These are phyloP conservation scores for Aspergillus sojae DNA, from an alignment of 2,329 filamentous ascomycete genomes.

Conservation along the genomic window DNA sequence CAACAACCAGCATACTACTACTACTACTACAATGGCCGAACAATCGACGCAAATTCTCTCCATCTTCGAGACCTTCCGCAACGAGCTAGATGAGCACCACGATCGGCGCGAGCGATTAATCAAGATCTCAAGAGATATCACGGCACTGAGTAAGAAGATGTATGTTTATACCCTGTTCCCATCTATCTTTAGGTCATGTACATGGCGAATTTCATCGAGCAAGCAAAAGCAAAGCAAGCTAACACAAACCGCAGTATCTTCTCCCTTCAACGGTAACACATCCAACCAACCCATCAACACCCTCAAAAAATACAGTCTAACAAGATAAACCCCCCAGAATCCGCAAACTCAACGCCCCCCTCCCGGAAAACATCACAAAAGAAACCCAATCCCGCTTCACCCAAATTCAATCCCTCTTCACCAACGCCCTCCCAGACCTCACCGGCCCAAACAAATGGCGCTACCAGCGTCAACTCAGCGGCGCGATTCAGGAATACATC, in stretches of 20 bases:
- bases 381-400: slow-evolving; percentile 70
- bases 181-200: not conserved
- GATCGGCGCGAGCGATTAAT: slow-evolving; percentile 87
- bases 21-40: slow-evolving; percentile 9
- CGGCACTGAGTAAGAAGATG: slow-evolving; percentile 96
- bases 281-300: not conserved
- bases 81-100: slow-evolving; percentile 91
- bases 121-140: slow-evolving; percentile 90
- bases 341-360: slow-evolving; percentile 42
- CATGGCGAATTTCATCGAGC: not conserved
- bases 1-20: slow-evolving; percentile 9
- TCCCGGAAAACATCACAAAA: slow-evolving; percentile 70
- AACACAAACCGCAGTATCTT: slow-evolving; percentile 66
- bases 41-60: slow-evolving; percentile 50
- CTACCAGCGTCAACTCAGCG: slow-evolving; percentile 75
- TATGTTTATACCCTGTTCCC: slow-evolving; percentile 45
- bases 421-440: slow-evolving; percentile 70
- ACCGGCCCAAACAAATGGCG: slow-evolving; percentile 78
- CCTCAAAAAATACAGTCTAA: not conserved
- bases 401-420: slow-evolving; percentile 72
- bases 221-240: slow-evolving; percentile 8
- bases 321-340: slow-evolving; percentile 30
- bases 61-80: slow-evolving; percentile 84
- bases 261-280: slow-evolving; percentile 71
- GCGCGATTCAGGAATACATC: slow-evolving; percentile 88